Evolutionary conservation across 2,329 filamentous ascomycete genomes (phyloP).

Genomic region (Monilinia polystroma): DNA sequence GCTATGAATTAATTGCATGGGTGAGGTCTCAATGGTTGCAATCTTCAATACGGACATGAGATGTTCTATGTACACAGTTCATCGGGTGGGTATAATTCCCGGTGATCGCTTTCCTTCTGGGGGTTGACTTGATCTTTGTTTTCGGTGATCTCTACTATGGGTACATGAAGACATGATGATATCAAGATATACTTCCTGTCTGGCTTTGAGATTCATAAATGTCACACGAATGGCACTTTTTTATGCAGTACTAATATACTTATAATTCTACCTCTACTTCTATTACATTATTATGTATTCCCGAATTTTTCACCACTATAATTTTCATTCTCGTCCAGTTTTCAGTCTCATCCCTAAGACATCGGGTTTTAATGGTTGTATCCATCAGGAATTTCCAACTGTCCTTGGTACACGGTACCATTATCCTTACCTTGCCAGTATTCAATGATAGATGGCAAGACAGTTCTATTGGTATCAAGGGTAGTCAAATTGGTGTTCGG

Average conservation of each 20-base stretch:
- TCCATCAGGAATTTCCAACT: conserved; percentile 39
- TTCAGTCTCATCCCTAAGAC: too few species aligned
- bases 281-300: too few species aligned
- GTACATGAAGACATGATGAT: too few species aligned
- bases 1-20: neutral
- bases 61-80: too few species aligned
- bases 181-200: neutral
- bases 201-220: neutral
- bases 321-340: too few species aligned
- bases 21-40: neutral
- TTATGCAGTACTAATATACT: neutral
- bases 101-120: neutral
- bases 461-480: conserved; percentile 35
- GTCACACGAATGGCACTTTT: neutral
- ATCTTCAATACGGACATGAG: too few species aligned
- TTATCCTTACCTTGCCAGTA: conserved; percentile 34
- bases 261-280: neutral
- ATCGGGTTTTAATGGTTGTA: neutral
- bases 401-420: conserved; percentile 37
- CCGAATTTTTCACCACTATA: too few species aligned
- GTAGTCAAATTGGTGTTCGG: conserved; percentile 37
- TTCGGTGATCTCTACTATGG: too few species aligned
- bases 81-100: neutral
- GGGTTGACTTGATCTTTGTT: too few species aligned
- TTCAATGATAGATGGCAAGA: conserved; percentile 36